A percentile compares a stretch with the other conserved stretches of the same genome.
These are phyloP conservation scores for Tetrapyrgos nigripes DNA, from an alignment of 1,284 basidiomycete genomes.

Conservation along the genomic window DNA sequence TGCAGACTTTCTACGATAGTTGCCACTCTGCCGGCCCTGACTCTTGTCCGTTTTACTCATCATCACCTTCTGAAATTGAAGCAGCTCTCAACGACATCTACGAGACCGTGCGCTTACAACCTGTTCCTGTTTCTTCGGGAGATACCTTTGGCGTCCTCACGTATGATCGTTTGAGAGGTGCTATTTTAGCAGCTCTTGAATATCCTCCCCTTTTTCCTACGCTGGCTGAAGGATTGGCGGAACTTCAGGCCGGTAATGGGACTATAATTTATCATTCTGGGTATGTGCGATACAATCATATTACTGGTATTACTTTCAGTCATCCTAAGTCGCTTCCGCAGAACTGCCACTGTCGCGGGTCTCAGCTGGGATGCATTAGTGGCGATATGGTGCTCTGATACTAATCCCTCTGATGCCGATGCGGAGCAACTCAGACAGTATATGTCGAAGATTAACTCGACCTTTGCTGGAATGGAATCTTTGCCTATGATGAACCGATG, in stretches of 20 bases:
- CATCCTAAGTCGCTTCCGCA: background rate
- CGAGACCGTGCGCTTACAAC: background rate
- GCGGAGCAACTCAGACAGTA: background rate
- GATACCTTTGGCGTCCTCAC: background rate
- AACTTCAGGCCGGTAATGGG: conserved; percentile 42
- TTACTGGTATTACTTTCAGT: background rate
- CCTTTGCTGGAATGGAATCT: background rate
- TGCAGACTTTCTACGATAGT: conserved; percentile 41
- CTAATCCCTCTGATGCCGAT: background rate
- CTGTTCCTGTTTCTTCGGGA: background rate
- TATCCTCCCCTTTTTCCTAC: conserved; percentile 35
- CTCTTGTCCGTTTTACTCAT: conserved; percentile 44
- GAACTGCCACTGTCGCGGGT: conserved; percentile 5
- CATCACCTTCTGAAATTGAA: conserved; percentile 33
- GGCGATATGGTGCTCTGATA: background rate
- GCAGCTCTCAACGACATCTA: background rate
- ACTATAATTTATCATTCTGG: conserved; percentile 31
- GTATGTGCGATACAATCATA: background rate
- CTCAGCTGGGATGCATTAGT: background rate
- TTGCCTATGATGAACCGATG: conserved; percentile 1
- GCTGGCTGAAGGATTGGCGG: conserved; percentile 45
- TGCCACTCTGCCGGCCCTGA: conserved; percentile 45
- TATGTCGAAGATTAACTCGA: background rate
- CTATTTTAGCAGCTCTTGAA: conserved; percentile 43
- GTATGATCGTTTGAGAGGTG: conserved; percentile 27